Evolutionary conservation across 352 stramenopile genomes (phyloP).

Genomic region (Globisporangium orthogonon): DNA sequence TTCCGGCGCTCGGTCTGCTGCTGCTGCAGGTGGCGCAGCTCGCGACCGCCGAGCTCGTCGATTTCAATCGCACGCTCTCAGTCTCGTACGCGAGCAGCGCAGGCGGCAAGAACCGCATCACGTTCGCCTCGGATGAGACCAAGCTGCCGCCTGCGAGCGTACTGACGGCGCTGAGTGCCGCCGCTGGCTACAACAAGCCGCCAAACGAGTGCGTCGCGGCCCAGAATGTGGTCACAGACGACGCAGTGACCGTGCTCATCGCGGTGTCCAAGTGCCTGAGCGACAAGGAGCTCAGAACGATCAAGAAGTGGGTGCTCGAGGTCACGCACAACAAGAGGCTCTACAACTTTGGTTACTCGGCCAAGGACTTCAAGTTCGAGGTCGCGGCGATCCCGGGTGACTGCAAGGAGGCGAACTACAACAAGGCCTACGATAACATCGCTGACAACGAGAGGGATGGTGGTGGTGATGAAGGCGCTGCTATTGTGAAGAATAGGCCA

Average conservation of each 20-base stretch:
- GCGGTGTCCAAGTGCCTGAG: slow-evolving; percentile 56
- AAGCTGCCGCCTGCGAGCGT: slow-evolving; percentile 9
- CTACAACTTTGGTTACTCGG: slow-evolving; percentile 10
- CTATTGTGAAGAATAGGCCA: not conserved
- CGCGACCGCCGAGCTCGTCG: slow-evolving; percentile 11
- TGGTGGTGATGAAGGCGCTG: not conserved
- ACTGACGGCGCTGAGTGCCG: not conserved
- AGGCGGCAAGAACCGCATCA: slow-evolving; percentile 3
- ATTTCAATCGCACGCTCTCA: slow-evolving; percentile 19
- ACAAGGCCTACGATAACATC: not conserved
- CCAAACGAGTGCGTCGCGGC: slow-evolving; percentile 1
- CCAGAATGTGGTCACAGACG: slow-evolving; percentile 5
- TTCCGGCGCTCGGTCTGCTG: slow-evolving; percentile 7
- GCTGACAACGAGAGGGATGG: slow-evolving; percentile 12
- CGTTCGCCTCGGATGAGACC: slow-evolving; percentile 16
- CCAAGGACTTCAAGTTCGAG: slow-evolving; percentile 5
- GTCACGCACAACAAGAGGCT: slow-evolving; percentile 13
- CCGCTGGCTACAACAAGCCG: slow-evolving; percentile 5
- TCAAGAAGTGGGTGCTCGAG: slow-evolving; percentile 39
- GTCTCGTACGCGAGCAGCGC: slow-evolving; percentile 1
- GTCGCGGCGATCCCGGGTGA: slow-evolving; percentile 22
- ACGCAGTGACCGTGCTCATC: slow-evolving; percentile 28
- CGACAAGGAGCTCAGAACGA: slow-evolving; percentile 20
- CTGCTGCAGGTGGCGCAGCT: slow-evolving; percentile 7
- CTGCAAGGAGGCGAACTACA: slow-evolving; percentile 21